Conservation (phyloP, 371 early-diverging fungal genomes). For the Mucor irregularis region DNA sequence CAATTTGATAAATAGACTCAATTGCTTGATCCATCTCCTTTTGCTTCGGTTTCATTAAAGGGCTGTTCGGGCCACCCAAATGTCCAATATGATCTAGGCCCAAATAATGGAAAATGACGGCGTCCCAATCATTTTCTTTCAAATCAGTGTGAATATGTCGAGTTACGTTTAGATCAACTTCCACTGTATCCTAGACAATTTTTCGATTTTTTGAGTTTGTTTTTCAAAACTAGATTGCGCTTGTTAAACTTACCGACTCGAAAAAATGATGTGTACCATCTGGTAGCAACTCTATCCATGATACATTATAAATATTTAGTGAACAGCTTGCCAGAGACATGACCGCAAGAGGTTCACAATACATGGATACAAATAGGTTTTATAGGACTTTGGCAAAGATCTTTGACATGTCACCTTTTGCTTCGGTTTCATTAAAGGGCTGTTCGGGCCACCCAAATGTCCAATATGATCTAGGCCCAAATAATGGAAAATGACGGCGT, state of each 20-base stretch:
- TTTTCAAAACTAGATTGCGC: too few relatives aligned
- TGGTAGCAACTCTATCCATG: too few relatives aligned
- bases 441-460: constrained; percentile 85
- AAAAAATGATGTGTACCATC: too few relatives aligned
- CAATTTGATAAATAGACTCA: constrained; percentile 48
- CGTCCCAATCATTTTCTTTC: constrained; percentile 72
- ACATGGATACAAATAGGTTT: too few relatives aligned
- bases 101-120: constrained; percentile 87
- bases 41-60: constrained; percentile 78
- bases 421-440: constrained; percentile 75
- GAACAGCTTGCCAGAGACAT: too few relatives aligned
- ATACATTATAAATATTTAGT: too few relatives aligned
- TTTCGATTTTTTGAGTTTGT: not conserved
- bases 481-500: constrained; percentile 86
- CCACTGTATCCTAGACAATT: constrained; percentile 63
- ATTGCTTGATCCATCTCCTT: constrained; percentile 78
- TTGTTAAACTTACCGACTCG: too few relatives aligned
- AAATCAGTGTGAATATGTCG: constrained; percentile 72
- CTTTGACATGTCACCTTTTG: constrained; percentile 79
- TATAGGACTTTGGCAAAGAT: too few relatives aligned
- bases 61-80: constrained; percentile 80
- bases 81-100: constrained; percentile 97
- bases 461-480: constrained; percentile 96
- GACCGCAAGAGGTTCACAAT: too few relatives aligned
- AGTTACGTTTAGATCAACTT: constrained; percentile 82